Base-by-base conservation (phyloP, 139 green algal genomes). In the Chlorella sorokiniana region DNA sequence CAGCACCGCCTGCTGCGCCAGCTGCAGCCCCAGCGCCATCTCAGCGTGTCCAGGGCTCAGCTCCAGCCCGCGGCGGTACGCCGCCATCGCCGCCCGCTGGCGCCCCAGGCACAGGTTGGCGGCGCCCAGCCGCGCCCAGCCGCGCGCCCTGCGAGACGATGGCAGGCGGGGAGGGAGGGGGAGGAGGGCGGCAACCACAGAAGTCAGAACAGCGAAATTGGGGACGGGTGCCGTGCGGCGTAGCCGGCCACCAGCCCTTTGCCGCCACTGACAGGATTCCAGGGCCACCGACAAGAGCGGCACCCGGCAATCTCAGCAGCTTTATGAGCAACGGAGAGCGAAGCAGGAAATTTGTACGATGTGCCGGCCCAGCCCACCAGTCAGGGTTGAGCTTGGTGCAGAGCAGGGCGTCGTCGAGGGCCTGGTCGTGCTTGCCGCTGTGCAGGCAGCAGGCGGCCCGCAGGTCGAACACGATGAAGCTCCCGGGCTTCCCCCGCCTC, bases 61-160 rank as follows among this genome's bases (percentile, higher is more conserved):
- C 41, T 65, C 41, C 16, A 87, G 54, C 11, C 63, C 83, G 11
- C 38, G 40, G 25, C 38, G 63, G 68, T 81, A 87, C 25, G 83
- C 83, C 2, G 83, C 45, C 6, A 54, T 41, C 1, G 83, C 76
- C 3, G 83, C 67, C 20, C 65, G 29, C 4, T 38, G 31, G 52
- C 84, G 83, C 20, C 76, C 83, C 38, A 80, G 33, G 62, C 65
- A 68, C 40, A 87, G 76, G 40, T 87, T 76, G 6, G 83, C 83
- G 2, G 83, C 76, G 14, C 83, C 83, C 63, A 87, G 83, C 33
- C 83, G 51, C 2, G 76, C 83, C 76, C 83, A 87, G 38, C 76
- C 83, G 1, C 83, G 76, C 1, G 65, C 76, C 82, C 73, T 83
- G 76, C 56, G 18, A 25, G 59, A n/a, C 29, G n/a, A 4, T 14